These are phyloP conservation scores for Macrolepiota albuminosa DNA, from an alignment of 768 basidiomycete species.

Conservation along the genomic window DNA sequence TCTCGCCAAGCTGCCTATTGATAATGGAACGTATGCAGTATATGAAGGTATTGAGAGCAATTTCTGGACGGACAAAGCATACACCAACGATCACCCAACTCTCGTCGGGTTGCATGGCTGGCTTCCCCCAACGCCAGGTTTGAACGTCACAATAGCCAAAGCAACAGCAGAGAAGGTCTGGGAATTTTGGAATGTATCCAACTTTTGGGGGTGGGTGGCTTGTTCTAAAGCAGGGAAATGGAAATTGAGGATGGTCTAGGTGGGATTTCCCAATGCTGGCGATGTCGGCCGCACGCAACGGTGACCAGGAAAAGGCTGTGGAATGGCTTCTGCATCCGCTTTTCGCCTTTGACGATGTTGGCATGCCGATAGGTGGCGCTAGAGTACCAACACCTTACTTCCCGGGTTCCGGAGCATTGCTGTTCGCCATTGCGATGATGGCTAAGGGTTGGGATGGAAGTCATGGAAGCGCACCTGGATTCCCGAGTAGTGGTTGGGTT, in stretches of 20 bases:
- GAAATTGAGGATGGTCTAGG: slow-evolving; percentile 13
- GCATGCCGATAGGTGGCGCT: slow-evolving; percentile 54
- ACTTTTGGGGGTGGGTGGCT: slow-evolving; percentile 45
- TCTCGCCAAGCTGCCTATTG: slow-evolving; percentile 47
- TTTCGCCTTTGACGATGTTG: slow-evolving; percentile 55
- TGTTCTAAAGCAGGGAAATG: background rate
- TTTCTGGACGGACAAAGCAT: slow-evolving; percentile 48
- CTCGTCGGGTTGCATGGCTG: slow-evolving; percentile 54
- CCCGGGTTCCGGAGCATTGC: slow-evolving; percentile 48
- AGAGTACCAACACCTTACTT: slow-evolving; percentile 57
- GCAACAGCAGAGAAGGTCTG: slow-evolving; percentile 50
- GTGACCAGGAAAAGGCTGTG: slow-evolving; percentile 42
- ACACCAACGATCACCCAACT: slow-evolving; percentile 55
- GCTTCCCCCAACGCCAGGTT: slow-evolving; percentile 45
- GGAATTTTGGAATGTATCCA: slow-evolving; percentile 48
- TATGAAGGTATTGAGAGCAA: slow-evolving; percentile 49
- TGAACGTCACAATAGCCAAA: slow-evolving; percentile 43
- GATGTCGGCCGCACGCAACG: slow-evolving; percentile 55
- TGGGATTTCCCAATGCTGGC: slow-evolving; percentile 66
- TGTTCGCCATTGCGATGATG: slow-evolving; percentile 55
- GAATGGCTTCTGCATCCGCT: slow-evolving; percentile 52
- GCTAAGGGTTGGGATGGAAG: slow-evolving; percentile 50
- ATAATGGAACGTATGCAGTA: slow-evolving; percentile 46
- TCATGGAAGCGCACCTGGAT: slow-evolving; percentile 20
- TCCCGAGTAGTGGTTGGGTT: slow-evolving; percentile 25